Evolutionary conservation across 1,284 basidiomycete species (phyloP).

Genomic region (Heterobasidion parviporum): DNA sequence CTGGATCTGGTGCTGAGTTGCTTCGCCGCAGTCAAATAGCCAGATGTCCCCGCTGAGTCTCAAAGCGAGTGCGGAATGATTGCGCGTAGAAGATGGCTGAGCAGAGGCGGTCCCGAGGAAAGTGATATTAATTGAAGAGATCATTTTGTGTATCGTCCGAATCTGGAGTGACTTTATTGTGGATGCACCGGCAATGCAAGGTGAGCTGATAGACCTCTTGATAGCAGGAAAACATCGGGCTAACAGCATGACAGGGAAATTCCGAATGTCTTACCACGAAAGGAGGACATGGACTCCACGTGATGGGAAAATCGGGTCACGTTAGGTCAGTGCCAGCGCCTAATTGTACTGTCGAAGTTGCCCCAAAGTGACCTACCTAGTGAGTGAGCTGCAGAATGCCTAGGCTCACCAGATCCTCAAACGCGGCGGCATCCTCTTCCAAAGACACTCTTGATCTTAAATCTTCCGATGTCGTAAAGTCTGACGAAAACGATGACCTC

Average conservation of each 20-base stretch:
- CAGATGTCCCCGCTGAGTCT: slow-evolving; percentile 61
- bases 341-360: too few species aligned
- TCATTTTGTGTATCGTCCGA: slow-evolving; percentile 3
- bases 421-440: background rate
- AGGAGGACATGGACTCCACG: too few species aligned
- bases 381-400: background rate
- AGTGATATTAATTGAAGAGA: slow-evolving; percentile 46
- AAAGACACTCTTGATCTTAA: background rate
- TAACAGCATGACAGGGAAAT: too few species aligned
- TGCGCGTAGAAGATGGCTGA: slow-evolving; percentile 66
- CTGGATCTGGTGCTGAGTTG: slow-evolving; percentile 78
- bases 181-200: too few species aligned
- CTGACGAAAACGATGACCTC: background rate
- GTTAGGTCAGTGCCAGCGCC: too few species aligned
- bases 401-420: background rate
- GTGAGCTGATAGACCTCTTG: too few species aligned
- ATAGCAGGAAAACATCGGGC: too few species aligned
- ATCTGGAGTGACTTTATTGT: background rate
- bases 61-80: slow-evolving; percentile 64
- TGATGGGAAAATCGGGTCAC: too few species aligned
- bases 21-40: slow-evolving; percentile 91
- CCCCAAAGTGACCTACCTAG: too few species aligned
- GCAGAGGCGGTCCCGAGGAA: slow-evolving; percentile 77
- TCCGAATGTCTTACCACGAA: too few species aligned
- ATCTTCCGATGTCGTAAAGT: background rate